Conservation (phyloP, 2,329 filamentous ascomycete genomes). For the Beauveria asiatica region DNA sequence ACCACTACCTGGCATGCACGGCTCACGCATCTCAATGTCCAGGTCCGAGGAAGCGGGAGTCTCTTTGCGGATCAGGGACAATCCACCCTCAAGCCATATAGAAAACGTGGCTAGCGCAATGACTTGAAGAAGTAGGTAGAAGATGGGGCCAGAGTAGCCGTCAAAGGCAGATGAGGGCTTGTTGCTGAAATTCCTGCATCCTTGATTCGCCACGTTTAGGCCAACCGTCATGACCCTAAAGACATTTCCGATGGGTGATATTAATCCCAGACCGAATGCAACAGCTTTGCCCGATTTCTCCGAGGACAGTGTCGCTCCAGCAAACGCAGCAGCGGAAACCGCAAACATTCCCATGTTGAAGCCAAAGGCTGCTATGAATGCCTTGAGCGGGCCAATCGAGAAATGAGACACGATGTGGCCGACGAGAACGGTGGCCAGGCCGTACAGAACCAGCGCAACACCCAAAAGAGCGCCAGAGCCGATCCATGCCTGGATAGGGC, state of each 20-base stretch:
- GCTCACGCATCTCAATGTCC: conserved; percentile 5
- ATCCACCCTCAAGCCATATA: conserved; percentile 67
- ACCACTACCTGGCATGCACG: not conserved
- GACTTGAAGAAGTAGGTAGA: conserved; percentile 67
- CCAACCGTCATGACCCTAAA: conserved; percentile 62
- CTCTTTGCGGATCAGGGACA: not conserved
- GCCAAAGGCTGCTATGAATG: conserved; percentile 59
- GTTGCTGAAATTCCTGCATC: conserved; percentile 57
- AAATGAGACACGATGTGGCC: conserved; percentile 58
- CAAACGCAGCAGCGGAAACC: not conserved
- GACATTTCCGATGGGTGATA: conserved; percentile 35
- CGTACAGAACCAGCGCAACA: conserved; percentile 70
- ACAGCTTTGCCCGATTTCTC: conserved; percentile 13
- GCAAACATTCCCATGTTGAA: conserved; percentile 53
- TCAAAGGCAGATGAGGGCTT: conserved; percentile 58
- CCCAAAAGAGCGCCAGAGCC: conserved; percentile 65
- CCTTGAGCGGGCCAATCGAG: conserved; percentile 60
- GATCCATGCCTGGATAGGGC: conserved; percentile 38
- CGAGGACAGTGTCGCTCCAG: not conserved
- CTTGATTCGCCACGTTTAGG: conserved; percentile 68
- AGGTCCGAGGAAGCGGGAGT: not conserved
- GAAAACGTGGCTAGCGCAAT: conserved; percentile 60
- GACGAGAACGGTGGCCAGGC: conserved; percentile 61
- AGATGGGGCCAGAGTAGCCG: conserved; percentile 70
- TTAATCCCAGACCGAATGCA: conserved; percentile 12